Evolutionary conservation across 768 basidiomycete species (phyloP).

Genomic region (Strobilomyces dryophilus): DNA sequence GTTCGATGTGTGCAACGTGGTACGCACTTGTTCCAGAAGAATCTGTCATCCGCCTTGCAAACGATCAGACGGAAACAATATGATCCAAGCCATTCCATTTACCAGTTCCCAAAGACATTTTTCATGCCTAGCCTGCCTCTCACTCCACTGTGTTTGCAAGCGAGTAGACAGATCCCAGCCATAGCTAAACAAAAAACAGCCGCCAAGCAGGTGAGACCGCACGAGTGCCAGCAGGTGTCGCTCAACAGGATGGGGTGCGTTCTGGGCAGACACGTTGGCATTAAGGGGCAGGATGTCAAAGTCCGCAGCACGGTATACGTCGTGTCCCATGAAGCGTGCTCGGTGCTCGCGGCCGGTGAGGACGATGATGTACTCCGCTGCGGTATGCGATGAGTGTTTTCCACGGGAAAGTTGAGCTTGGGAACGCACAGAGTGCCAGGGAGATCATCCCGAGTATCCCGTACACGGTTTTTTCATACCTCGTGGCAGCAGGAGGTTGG

Average conservation of each 20-base stretch:
- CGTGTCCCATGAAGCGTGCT: slow-evolving; percentile 77
- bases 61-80: slow-evolving; percentile 8
- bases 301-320: slow-evolving; percentile 85
- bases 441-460: slow-evolving; percentile 76
- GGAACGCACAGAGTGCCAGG: slow-evolving; percentile 64
- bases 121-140: slow-evolving; percentile 44
- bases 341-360: slow-evolving; percentile 78
- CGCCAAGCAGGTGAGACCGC: slow-evolving; percentile 73
- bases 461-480: slow-evolving; percentile 63
- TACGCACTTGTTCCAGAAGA: slow-evolving; percentile 89
- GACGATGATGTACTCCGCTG: slow-evolving; percentile 92
- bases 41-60: slow-evolving; percentile 82
- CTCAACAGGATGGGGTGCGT: slow-evolving; percentile 82
- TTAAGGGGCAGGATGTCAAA: slow-evolving; percentile 89
- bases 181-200: slow-evolving; percentile 89
- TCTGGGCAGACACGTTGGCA: slow-evolving; percentile 59
- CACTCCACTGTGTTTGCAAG: slow-evolving; percentile 76
- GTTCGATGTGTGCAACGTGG: not conserved
- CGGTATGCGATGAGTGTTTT: not conserved
- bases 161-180: slow-evolving; percentile 85
- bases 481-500: slow-evolving; percentile 51
- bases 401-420: not conserved
- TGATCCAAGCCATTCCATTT: slow-evolving; percentile 23
- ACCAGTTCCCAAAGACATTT: slow-evolving; percentile 78
- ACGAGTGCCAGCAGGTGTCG: slow-evolving; percentile 82